Conservation (phyloP, 768 basidiomycete genomes). For the Mycena belliarum region DNA sequence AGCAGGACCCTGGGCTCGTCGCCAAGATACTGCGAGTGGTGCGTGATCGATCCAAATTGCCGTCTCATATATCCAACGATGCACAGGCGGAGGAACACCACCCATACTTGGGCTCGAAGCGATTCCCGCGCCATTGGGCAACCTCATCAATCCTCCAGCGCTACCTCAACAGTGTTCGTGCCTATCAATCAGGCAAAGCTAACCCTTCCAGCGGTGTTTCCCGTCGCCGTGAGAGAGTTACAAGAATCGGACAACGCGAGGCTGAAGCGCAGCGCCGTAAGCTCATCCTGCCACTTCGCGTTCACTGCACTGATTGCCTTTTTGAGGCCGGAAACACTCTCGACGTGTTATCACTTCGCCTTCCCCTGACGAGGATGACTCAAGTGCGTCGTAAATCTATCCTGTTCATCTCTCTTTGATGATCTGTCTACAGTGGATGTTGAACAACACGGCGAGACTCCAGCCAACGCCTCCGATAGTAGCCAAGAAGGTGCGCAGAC, state of each 20-base stretch:
- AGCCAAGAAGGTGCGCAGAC: too few species aligned
- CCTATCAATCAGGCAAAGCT: background rate
- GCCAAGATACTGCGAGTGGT: background rate
- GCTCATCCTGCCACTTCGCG: background rate
- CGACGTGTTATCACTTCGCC: background rate
- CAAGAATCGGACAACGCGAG: background rate
- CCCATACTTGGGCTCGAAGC: background rate
- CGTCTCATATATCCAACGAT: background rate
- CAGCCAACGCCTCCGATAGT: too few species aligned
- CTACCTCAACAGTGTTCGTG: conserved; percentile 11
- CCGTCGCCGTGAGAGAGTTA: background rate
- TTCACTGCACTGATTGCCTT: background rate
- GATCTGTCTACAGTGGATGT: background rate
- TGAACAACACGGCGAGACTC: background rate
- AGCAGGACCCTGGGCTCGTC: background rate
- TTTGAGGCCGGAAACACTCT: background rate
- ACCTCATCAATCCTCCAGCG: conserved; percentile 5
- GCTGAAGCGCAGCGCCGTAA: background rate
- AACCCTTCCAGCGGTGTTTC: conserved; percentile 6
- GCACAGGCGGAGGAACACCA: background rate
- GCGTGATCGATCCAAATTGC: background rate
- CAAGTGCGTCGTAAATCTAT: background rate
- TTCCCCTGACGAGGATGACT: background rate
- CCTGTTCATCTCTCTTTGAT: background rate
- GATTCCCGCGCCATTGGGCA: conserved; percentile 3